Percentiles rank a stretch among this genome's conserved stretches.
These are phyloP conservation scores for Agrostemma githago DNA, from an alignment of 148 eudicot species.

Conservation along the genomic window DNA sequence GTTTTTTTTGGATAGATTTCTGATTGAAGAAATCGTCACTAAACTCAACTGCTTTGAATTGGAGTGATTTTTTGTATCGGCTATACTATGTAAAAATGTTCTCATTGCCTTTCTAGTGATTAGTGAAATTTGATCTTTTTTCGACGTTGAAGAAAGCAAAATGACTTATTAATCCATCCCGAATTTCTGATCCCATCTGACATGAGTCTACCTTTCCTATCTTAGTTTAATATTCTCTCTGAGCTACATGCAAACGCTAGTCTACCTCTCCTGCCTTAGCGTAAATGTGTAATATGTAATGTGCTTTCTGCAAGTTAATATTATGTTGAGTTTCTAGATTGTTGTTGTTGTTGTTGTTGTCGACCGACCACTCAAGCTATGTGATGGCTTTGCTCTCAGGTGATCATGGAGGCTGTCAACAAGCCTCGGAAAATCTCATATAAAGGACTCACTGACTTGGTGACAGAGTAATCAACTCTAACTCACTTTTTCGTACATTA, in stretches of 20 bases:
- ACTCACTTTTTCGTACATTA: slow-evolving; percentile 11
- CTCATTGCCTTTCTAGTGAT: no score
- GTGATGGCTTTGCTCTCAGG: slow-evolving; percentile 41
- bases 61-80: no score
- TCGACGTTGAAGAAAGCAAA: no score
- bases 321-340: slow-evolving; percentile 8
- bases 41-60: not conserved
- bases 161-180: no score
- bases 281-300: not conserved
- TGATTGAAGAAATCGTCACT: no score
- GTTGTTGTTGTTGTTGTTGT: slow-evolving; percentile 2
- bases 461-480: slow-evolving; percentile 69
- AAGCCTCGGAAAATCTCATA: slow-evolving; percentile 83
- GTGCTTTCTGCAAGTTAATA: not conserved
- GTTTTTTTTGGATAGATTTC: not conserved
- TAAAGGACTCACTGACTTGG: slow-evolving; percentile 93
- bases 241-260: not conserved
- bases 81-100: no score
- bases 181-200: not conserved
- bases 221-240: not conserved
- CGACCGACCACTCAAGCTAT: not conserved
- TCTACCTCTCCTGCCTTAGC: not conserved
- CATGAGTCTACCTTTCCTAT: not conserved
- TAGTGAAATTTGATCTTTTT: no score
- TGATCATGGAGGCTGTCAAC: slow-evolving; percentile 95